Conservation (phyloP, 179 eudicot genomes). For the Beta lomatogona region DNA sequence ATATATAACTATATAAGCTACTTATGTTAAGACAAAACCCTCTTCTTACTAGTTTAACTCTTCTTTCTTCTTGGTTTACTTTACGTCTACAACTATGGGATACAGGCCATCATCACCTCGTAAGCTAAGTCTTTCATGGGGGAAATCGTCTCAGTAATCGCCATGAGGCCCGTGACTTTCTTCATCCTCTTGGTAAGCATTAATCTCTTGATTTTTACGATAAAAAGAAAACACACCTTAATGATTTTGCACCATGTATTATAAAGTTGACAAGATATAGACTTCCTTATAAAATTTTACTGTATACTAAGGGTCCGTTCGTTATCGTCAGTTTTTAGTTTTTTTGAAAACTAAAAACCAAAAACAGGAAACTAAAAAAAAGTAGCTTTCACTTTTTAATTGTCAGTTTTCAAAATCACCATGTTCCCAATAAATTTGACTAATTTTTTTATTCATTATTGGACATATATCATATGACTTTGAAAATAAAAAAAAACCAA, state of each 20-base stretch:
- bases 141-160: conserved; percentile 27
- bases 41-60: neutral
- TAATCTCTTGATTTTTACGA: neutral
- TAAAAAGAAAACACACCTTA: neutral
- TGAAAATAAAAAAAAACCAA: too few species aligned
- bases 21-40: neutral
- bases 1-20: neutral
- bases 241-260: neutral
- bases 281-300: too few species aligned
- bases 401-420: too few species aligned
- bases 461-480: too few species aligned
- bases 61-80: neutral
- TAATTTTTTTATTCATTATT: too few species aligned
- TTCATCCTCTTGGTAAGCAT: conserved; percentile 42
- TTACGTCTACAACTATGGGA: conserved; percentile 17
- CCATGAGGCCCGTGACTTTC: conserved; percentile 36
- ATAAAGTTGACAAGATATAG: neutral
- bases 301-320: too few species aligned
- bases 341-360: too few species aligned
- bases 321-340: too few species aligned
- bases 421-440: too few species aligned
- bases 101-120: neutral
- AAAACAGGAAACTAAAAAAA: too few species aligned
- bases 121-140: conserved; percentile 17
- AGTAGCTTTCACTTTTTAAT: too few species aligned